Conservation (phyloP, 768 basidiomycete species). For the Lentinula aciculospora region DNA sequence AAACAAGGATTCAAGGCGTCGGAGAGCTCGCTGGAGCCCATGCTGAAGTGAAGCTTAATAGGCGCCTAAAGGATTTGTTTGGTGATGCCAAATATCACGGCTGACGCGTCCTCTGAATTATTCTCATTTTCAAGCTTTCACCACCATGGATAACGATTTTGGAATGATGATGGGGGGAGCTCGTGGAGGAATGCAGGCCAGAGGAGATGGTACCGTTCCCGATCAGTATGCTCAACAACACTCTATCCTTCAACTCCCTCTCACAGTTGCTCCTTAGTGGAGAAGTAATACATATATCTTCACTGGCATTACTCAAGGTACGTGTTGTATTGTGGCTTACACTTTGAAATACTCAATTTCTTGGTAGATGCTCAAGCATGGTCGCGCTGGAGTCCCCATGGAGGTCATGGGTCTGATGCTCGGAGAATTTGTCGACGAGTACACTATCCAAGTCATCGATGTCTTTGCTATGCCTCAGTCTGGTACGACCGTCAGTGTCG, state of each 20-base stretch:
- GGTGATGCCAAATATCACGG: neutral
- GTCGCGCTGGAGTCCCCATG: conserved; percentile 97
- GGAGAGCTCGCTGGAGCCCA: conserved; percentile 55
- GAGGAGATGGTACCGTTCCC: conserved; percentile 51
- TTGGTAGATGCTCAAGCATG: conserved; percentile 95
- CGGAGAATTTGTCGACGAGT: conserved; percentile 98
- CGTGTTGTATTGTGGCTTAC: conserved; percentile 9
- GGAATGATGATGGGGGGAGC: conserved; percentile 43
- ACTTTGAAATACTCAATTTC: neutral
- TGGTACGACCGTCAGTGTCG: conserved; percentile 95
- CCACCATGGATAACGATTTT: conserved; percentile 44
- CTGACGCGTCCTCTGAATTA: conserved; percentile 37
- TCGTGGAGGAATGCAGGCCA: conserved; percentile 29
- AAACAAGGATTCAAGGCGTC: conserved; percentile 71
- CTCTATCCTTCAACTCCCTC: neutral
- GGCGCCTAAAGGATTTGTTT: conserved; percentile 1
- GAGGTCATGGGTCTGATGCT: conserved; percentile 99
- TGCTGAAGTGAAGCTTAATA: neutral
- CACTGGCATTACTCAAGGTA: conserved; percentile 94
- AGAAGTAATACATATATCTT: conserved; percentile 96
- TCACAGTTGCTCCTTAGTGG: conserved; percentile 43
- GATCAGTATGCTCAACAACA: conserved; percentile 58
- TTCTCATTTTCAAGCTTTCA: conserved; percentile 13
- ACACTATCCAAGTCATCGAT: conserved; percentile 90
- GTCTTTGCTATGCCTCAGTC: conserved; percentile 99